Percentiles rank a stretch among this genome's conserved stretches.
These are phyloP conservation scores for Arachis hypogaea DNA, from an alignment of 306 rosid genomes.

Conservation along the genomic window DNA sequence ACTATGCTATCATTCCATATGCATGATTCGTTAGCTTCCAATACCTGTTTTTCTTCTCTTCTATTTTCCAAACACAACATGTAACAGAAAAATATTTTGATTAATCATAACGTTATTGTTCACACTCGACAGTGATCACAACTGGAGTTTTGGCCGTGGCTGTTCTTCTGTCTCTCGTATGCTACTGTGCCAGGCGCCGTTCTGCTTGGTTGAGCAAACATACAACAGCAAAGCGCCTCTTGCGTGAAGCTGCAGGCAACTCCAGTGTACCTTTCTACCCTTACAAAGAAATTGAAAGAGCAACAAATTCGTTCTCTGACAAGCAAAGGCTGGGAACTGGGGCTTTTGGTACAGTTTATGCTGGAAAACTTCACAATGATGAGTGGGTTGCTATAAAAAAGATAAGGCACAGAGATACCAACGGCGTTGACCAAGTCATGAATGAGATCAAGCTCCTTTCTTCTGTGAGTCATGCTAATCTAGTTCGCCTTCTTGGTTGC, in stretches of 20 bases:
- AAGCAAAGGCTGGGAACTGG: constrained; percentile 87
- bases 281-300: constrained; percentile 76
- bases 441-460: constrained; percentile 96
- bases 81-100: neutral
- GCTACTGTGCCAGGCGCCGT: constrained; percentile 67
- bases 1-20: neutral
- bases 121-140: constrained; percentile 49
- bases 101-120: constrained; percentile 18
- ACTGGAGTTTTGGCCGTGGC: constrained; percentile 67
- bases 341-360: constrained; percentile 92
- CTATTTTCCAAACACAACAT: neutral
- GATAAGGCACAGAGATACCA: constrained; percentile 78
- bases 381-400: constrained; percentile 88
- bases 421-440: constrained; percentile 87
- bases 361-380: constrained; percentile 76
- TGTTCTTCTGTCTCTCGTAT: constrained; percentile 46
- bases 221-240: constrained; percentile 66
- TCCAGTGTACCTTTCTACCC: constrained; percentile 75
- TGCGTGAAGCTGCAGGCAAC: constrained; percentile 83
- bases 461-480: constrained; percentile 89
- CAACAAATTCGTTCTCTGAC: constrained; percentile 79
- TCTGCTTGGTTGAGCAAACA: constrained; percentile 65
- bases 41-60: neutral
- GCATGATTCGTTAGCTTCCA: constrained; percentile 15
- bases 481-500: constrained; percentile 94